Evolutionary conservation across 305 asterid species (phyloP).

Genomic region (Ilex paraguariensis): DNA sequence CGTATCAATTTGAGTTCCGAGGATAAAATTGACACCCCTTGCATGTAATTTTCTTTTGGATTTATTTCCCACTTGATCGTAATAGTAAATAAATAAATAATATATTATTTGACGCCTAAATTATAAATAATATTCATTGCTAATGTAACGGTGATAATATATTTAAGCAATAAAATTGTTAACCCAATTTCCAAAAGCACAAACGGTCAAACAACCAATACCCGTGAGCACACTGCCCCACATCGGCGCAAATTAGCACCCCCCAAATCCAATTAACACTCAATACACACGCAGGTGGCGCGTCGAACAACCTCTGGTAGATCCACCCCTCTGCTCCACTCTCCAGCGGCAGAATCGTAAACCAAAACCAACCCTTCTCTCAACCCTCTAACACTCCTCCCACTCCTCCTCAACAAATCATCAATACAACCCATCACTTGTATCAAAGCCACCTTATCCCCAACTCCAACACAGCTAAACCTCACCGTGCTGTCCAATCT

Average conservation of each 20-base stretch:
- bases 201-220: neutral
- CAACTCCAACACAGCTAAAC: slow-evolving; percentile 66
- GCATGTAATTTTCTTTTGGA: too few relatives aligned
- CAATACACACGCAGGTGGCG: slow-evolving; percentile 83
- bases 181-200: slow-evolving; percentile 3
- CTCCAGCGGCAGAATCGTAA: slow-evolving; percentile 46
- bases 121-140: too few relatives aligned
- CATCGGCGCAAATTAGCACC: neutral
- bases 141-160: too few relatives aligned
- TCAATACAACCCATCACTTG: slow-evolving; percentile 76
- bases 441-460: slow-evolving; percentile 51
- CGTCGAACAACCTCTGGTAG: slow-evolving; percentile 78
- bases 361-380: slow-evolving; percentile 68
- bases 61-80: too few relatives aligned
- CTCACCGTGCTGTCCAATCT: slow-evolving; percentile 72
- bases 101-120: too few relatives aligned
- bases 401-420: slow-evolving; percentile 60
- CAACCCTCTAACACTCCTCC: slow-evolving; percentile 57
- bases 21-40: too few relatives aligned
- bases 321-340: slow-evolving; percentile 63
- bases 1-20: too few relatives aligned
- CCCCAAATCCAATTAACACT: slow-evolving; percentile 39
- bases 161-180: too few relatives aligned
- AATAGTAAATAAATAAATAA: too few relatives aligned
- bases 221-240: slow-evolving; percentile 16